These are phyloP conservation scores for Naganishia randhawae DNA, from an alignment of 768 basidiomycete species.

Conservation along the genomic window DNA sequence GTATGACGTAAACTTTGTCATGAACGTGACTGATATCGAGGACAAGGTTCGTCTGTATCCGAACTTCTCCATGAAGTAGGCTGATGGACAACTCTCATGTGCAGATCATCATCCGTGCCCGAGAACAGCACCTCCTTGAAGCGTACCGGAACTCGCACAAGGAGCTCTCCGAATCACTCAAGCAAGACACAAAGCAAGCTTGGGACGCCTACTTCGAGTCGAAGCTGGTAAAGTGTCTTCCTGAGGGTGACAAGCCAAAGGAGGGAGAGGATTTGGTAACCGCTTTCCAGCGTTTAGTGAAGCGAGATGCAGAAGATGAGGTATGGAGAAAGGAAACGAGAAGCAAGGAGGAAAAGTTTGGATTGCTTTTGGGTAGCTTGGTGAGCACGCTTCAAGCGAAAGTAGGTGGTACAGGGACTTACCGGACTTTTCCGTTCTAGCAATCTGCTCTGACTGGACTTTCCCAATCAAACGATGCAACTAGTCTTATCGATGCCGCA, in stretches of 20 bases:
- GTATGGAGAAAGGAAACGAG: slow-evolving; percentile 69
- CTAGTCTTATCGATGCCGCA: slow-evolving; percentile 64
- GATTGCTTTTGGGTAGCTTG: slow-evolving; percentile 77
- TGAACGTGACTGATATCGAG: slow-evolving; percentile 99
- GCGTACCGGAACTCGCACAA: slow-evolving; percentile 36
- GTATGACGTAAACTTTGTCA: slow-evolving; percentile 96
- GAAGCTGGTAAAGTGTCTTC: slow-evolving; percentile 65
- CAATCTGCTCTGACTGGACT: slow-evolving; percentile 24
- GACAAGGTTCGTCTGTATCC: slow-evolving; percentile 69
- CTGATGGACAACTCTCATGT: not conserved
- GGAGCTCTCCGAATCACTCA: slow-evolving; percentile 59
- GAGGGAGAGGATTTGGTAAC: slow-evolving; percentile 56
- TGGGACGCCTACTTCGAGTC: slow-evolving; percentile 63
- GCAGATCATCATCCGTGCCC: slow-evolving; percentile 88
- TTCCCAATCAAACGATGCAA: slow-evolving; percentile 29
- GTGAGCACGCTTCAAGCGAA: slow-evolving; percentile 54
- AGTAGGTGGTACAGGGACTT: not conserved
- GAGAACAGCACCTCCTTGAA: slow-evolving; percentile 57
- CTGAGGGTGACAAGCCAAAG: slow-evolving; percentile 55
- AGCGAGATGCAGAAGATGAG: slow-evolving; percentile 55
- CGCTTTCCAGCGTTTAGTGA: slow-evolving; percentile 59
- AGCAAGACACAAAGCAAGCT: slow-evolving; percentile 60
- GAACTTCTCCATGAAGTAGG: not conserved
- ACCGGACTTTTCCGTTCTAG: not conserved
- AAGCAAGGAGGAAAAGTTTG: slow-evolving; percentile 83